Evolutionary conservation across 169 alveolate genomes (phyloP).

Genomic region (Cryptosporidium meleagridis): DNA sequence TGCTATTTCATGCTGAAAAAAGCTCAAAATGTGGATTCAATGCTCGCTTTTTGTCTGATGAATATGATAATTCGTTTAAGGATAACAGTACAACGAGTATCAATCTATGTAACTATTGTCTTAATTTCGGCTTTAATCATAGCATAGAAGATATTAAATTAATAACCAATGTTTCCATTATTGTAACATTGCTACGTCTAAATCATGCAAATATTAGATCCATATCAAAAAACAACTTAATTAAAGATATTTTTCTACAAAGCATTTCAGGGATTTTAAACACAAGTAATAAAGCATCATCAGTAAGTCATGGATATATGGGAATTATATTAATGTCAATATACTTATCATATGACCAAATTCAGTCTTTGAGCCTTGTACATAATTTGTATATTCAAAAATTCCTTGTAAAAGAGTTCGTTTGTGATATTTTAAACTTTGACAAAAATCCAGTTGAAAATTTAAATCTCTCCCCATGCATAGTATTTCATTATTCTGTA

Average conservation of each 20-base stretch:
- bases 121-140: constrained; percentile 33
- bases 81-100: neutral
- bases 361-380: neutral
- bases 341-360: constrained; percentile 15
- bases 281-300: neutral
- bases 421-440: neutral
- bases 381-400: constrained; percentile 42
- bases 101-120: constrained; percentile 12
- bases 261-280: constrained; percentile 3
- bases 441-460: neutral
- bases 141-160: neutral
- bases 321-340: neutral
- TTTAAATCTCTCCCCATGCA: neutral
- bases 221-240: neutral
- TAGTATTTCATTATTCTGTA: neutral
- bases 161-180: constrained; percentile 2
- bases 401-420: constrained; percentile 4
- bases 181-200: neutral
- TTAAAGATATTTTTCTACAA: constrained; percentile 12
- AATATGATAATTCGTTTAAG: neutral
- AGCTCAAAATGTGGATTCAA: neutral
- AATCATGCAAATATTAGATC: neutral
- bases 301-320: constrained; percentile 9
- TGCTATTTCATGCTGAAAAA: neutral
- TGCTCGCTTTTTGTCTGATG: neutral